phyloP scores from a whole-genome alignment of 495 filamentous ascomycete genomes.

The Aspergillus leporis region DNA sequence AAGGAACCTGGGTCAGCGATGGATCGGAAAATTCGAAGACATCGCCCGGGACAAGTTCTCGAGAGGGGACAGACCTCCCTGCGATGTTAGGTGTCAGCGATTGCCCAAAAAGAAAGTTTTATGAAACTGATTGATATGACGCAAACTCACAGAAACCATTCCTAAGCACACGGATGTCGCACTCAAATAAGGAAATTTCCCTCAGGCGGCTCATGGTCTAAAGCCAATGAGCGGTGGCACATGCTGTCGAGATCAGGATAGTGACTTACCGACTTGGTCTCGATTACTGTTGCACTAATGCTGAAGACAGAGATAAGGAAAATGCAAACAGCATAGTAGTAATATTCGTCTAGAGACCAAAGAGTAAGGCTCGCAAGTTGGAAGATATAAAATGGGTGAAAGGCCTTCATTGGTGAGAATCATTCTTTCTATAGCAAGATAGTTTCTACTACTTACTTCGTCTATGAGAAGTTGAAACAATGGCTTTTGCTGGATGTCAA shows the following conservation, averaged over 20 bases:
- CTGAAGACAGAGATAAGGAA: conserved; percentile 92
- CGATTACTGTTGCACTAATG: conserved; percentile 83
- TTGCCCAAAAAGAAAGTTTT: background rate
- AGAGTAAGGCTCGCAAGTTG: conserved; percentile 92
- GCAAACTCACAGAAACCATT: conserved; percentile 83
- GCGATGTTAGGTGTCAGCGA: conserved; percentile 10
- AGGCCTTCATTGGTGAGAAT: conserved; percentile 56
- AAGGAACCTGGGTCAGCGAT: conserved; percentile 87
- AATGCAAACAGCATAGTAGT: conserved; percentile 96
- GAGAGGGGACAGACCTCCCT: conserved; percentile 85
- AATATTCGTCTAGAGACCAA: conserved; percentile 95
- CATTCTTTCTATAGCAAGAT: background rate
- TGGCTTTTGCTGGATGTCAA: conserved; percentile 89
- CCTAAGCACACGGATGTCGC: conserved; percentile 87
- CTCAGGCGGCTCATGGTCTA: conserved; percentile 88
- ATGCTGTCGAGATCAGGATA: background rate
- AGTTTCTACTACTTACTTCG: conserved; percentile 60
- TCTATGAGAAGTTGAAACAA: conserved; percentile 80
- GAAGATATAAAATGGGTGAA: conserved; percentile 98
- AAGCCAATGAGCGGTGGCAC: conserved; percentile 16
- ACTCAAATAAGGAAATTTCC: conserved; percentile 92
- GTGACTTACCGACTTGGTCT: conserved; percentile 75
- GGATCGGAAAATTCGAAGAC: conserved; percentile 98
- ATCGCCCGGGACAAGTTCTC: conserved; percentile 91
- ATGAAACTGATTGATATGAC: background rate